Base-by-base conservation (phyloP, 495 filamentous ascomycete genomes). In the Rostrohypoxylon terebratum region DNA sequence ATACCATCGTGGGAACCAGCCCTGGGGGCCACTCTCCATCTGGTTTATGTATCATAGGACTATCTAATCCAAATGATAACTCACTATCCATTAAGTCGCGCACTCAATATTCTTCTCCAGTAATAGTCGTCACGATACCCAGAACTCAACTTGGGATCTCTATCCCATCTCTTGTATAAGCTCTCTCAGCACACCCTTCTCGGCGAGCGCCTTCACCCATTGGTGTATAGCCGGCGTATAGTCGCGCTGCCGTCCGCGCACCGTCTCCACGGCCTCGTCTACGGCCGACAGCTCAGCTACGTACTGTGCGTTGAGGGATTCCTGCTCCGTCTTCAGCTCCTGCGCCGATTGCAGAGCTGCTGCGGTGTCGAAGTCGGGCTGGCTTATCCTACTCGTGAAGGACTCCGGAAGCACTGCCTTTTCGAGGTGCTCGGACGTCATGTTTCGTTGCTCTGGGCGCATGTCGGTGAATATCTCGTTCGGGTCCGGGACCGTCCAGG, bases 121-220 rank as follows among this genome's bases (percentile, higher is more conserved):
- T 1, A 18, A 18, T 18, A 20, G 18, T 45, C 14, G 7, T 45
- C 16, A 45, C 42, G 5, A 20, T 20, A 18, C n/a, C n/a, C 8
- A 45, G 2, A 33, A 16, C 4, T 4, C 14, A 1, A 0, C 21
- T n/a, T 14, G 4, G 11, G n/a, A 11, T 14, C 53, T 23, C 3
- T 5, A 20, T 5, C 60, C 69, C 45, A 60, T 60, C 53, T 82
- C 72, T 34, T 72, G 74, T 6, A 77, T 72, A 21, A 84, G 33
- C 58, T 77, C 63, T 59, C 63, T 50, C 31, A 85, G 64, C 13
- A 80, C 72, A 0, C 82, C 82, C 47, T 80, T 81, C 40, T 81
- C 77, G 1, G 81, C 82, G 10, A 85, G 74, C 60, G 68, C 78
- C 21, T 69, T 72, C 18, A 84, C 79, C 83, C 83, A 85, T 28